Conservation (phyloP, 2,329 filamentous ascomycete species). For the Penicillium hordei region DNA sequence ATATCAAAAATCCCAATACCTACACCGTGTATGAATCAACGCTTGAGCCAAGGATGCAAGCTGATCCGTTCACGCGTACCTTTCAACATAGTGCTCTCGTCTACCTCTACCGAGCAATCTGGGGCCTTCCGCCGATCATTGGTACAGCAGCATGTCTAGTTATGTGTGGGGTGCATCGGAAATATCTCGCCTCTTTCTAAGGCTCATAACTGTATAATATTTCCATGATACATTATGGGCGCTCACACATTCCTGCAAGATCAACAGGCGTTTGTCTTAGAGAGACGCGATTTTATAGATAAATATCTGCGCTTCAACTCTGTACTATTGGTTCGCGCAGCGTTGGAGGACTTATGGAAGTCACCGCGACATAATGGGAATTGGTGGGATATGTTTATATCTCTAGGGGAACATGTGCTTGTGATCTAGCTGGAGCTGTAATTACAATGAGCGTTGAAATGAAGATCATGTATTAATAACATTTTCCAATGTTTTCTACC, state of each 20-base stretch:
- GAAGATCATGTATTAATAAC: too few relatives aligned
- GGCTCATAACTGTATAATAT: constrained; percentile 15
- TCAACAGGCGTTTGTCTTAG: constrained; percentile 5
- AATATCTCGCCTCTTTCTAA: constrained; percentile 7
- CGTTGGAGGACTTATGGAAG: constrained; percentile 12
- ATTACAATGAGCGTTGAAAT: background rate
- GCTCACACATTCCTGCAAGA: constrained; percentile 10
- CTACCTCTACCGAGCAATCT: background rate
- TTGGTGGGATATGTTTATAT: constrained; percentile 12
- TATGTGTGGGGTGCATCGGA: constrained; percentile 7
- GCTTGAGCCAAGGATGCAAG: too few relatives aligned
- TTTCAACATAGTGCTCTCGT: too few relatives aligned
- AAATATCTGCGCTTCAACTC: constrained; percentile 10
- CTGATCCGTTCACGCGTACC: too few relatives aligned
- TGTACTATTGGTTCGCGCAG: constrained; percentile 5
- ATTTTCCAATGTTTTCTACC: too few relatives aligned
- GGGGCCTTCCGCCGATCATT: too few relatives aligned
- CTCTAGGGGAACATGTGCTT: constrained; percentile 12
- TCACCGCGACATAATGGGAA: constrained; percentile 6
- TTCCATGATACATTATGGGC: constrained; percentile 13
- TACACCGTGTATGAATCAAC: too few relatives aligned
- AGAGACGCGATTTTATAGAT: constrained; percentile 9
- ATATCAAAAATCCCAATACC: too few relatives aligned
- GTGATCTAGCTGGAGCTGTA: constrained; percentile 1
- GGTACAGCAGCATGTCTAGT: constrained; percentile 37